Evolutionary conservation across 768 basidiomycete genomes (phyloP), one percentile per base, ranked within the genome.

Genomic region (Hortiboletus campestris): DNA sequence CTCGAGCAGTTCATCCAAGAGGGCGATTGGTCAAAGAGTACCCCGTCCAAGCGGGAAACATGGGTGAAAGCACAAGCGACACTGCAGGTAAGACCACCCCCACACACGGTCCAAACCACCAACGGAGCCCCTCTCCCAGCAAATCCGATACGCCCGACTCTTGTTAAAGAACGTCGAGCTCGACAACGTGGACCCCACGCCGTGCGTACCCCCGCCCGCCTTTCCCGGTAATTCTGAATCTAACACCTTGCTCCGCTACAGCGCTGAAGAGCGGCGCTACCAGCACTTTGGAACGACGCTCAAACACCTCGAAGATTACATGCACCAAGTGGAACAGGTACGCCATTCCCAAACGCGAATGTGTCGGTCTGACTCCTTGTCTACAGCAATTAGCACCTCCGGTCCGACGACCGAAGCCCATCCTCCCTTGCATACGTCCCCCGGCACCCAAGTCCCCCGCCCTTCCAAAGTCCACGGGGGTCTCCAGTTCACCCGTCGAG

Each of bases 111-210:
- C 29, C 7, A 50, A 36, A 41, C 44, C 47, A 25, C 22, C 28
- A 34, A 36, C 19, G 41, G 16, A 38, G 3, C 22, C 11, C 2
- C 2, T 41, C 43, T 20, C 43, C 76, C 74, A 78, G 75, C 58
- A 70, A 64, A 65, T 88, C 4, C 83, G 81, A 59, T 80, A 80
- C 64, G 86, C 86, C 0, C 72, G 78, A 48, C 75, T 75, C 56
- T 69, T 89, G 53, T 59, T 89, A 41, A 78, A 78, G 65, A 84
- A 82, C 56, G 80, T 86, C 17, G 82, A 87, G 58, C 60, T 78
- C 31, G 75, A 81, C 55, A 78, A 75, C 32, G 72, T 71, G 14
- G 76, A 79, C 52, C 69, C 71, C 6, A 67, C 77, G 20, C 73
- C 76, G 79, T 83, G 49, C 62, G 80, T 72, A 32, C 29, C 46